A percentile compares a stretch with the other conserved stretches of the same genome.
Conservation (phyloP, 352 stramenopile species). For the Blastocystis sp. region DNA sequence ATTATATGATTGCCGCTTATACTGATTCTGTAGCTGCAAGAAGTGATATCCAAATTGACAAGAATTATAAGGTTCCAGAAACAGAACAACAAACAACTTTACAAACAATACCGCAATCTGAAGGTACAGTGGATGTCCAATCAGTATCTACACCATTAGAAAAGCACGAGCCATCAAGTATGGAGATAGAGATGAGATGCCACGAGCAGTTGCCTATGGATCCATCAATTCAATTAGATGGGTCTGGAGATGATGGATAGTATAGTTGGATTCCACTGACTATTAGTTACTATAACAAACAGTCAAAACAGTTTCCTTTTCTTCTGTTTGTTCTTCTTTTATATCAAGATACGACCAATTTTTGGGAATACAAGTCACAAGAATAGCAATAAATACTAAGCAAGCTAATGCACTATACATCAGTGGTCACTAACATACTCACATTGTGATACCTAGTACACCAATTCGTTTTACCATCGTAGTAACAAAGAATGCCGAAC, state of each 20-base stretch:
- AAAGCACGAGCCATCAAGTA: too few relatives aligned
- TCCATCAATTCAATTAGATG: too few relatives aligned
- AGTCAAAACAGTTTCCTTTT: not conserved
- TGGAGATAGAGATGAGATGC: too few relatives aligned
- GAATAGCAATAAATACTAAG: not conserved
- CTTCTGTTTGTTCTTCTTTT: not conserved
- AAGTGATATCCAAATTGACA: not conserved
- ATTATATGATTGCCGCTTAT: slow-evolving; percentile 33
- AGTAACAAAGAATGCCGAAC: slow-evolving; percentile 21
- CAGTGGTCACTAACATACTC: not conserved
- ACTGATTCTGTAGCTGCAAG: not conserved
- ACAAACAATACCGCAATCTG: too few relatives aligned
- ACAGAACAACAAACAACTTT: too few relatives aligned
- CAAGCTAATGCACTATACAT: not conserved
- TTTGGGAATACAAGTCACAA: slow-evolving; percentile 26
- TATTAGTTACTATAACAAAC: not conserved
- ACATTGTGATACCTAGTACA: slow-evolving; percentile 53
- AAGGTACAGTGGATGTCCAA: too few relatives aligned
- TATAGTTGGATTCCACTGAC: too few relatives aligned
- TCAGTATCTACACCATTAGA: too few relatives aligned
- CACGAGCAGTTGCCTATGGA: too few relatives aligned
- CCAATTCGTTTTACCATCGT: slow-evolving; percentile 38
- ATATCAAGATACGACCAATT: slow-evolving; percentile 9
- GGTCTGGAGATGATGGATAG: too few relatives aligned
- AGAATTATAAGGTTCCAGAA: not conserved